These are phyloP conservation scores for Pulveroboletus sp. DNA, from an alignment of 768 basidiomycete species.

Conservation along the genomic window DNA sequence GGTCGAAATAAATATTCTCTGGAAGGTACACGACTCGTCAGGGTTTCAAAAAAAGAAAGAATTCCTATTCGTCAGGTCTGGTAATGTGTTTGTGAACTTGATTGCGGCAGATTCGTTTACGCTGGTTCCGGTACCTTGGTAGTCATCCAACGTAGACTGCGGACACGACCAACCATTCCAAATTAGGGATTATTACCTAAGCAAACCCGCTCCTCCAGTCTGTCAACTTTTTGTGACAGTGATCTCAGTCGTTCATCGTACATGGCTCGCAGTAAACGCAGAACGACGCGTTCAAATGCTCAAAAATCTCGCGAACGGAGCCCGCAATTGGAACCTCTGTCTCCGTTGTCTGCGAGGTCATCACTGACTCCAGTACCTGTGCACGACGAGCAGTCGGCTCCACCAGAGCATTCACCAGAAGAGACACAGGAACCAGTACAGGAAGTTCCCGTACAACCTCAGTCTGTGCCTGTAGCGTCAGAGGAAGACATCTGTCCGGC, in stretches of 20 bases:
- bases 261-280: conserved; percentile 48
- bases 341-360: conserved; percentile 30
- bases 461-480: conserved; percentile 1
- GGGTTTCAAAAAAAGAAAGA: not conserved
- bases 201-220: conserved; percentile 2
- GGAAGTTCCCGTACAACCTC: conserved; percentile 9
- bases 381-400: conserved; percentile 13
- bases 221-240: conserved; percentile 10
- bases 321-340: conserved; percentile 30
- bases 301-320: conserved; percentile 36
- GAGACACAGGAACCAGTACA: conserved; percentile 15
- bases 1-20: too few species aligned
- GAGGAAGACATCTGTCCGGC: conserved; percentile 48
- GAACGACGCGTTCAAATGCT: conserved; percentile 37
- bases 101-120: too few species aligned
- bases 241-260: conserved; percentile 5
- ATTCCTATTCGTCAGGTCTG: not conserved
- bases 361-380: conserved; percentile 27
- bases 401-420: conserved; percentile 14
- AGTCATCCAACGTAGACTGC: too few species aligned
- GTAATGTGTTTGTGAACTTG: too few species aligned
- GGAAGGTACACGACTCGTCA: too few species aligned
- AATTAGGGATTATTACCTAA: too few species aligned
- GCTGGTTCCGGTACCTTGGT: too few species aligned
- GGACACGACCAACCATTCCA: too few species aligned